A percentile compares a stretch with the other conserved stretches of the same genome.
Conservation (phyloP, 2,329 filamentous ascomycete genomes). For the Tolypocladium ovalisporum region DNA sequence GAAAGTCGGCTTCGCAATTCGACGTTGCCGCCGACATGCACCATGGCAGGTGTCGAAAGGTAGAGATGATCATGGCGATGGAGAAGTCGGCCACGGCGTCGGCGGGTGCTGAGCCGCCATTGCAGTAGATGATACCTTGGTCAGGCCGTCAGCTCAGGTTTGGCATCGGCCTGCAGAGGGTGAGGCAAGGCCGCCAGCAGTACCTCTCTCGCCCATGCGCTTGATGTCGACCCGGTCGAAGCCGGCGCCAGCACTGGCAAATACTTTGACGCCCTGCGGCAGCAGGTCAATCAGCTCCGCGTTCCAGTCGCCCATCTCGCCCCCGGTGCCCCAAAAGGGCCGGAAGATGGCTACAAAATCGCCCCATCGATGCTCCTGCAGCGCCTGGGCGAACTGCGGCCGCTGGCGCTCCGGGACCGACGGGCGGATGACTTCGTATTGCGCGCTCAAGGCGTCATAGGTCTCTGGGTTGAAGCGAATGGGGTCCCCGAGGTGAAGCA, state of each 20-base stretch:
- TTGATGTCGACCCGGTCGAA: constrained; percentile 58
- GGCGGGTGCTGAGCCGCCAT: constrained; percentile 57
- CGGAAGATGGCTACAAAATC: constrained; percentile 45
- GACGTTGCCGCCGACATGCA: constrained; percentile 44
- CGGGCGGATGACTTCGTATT: constrained; percentile 41
- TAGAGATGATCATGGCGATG: constrained; percentile 56
- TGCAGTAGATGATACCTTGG: constrained; percentile 60
- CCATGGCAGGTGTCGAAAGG: constrained; percentile 59
- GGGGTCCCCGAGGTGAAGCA: constrained; percentile 66
- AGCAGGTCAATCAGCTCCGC: constrained; percentile 45
- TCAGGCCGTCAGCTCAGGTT: background rate
- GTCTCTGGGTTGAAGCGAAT: constrained; percentile 37
- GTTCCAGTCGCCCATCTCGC: constrained; percentile 57
- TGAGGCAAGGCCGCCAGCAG: background rate
- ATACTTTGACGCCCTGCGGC: constrained; percentile 45
- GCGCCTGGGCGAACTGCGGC: constrained; percentile 34
- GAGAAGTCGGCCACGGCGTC: constrained; percentile 66
- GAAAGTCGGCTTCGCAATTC: constrained; percentile 29
- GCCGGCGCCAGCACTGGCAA: constrained; percentile 53
- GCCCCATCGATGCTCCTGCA: constrained; percentile 42
- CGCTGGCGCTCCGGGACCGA: constrained; percentile 37
- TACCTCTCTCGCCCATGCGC: constrained; percentile 48
- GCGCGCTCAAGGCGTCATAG: constrained; percentile 29
- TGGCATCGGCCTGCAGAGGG: too few species aligned
- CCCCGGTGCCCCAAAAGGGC: constrained; percentile 52